These are phyloP conservation scores for Tulasnella sp. DNA, from an alignment of 768 basidiomycete species.

Conservation along the genomic window DNA sequence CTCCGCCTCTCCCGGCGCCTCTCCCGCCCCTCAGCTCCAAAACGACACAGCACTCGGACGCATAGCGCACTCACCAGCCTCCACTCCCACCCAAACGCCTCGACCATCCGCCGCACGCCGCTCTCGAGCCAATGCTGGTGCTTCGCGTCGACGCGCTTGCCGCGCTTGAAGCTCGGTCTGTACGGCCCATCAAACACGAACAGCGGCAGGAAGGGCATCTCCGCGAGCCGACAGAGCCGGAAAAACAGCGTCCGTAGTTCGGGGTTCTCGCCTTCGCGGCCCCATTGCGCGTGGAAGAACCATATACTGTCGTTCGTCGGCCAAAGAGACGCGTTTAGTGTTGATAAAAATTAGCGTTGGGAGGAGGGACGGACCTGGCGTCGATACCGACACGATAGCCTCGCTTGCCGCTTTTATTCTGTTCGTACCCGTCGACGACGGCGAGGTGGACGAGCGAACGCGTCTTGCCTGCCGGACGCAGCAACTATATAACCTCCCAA, in stretches of 20 bases:
- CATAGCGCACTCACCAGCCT: conserved; percentile 30
- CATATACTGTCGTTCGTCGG: conserved; percentile 25
- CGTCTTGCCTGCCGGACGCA: conserved; percentile 55
- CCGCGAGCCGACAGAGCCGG: conserved; percentile 59
- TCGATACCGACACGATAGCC: conserved; percentile 81
- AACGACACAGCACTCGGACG: not conserved
- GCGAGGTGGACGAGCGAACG: conserved; percentile 70
- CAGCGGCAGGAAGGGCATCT: conserved; percentile 67
- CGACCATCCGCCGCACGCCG: conserved; percentile 28
- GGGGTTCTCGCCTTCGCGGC: conserved; percentile 59
- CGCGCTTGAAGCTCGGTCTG: conserved; percentile 64
- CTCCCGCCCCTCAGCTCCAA: not conserved
- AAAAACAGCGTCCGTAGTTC: conserved; percentile 76
- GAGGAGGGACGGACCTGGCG: conserved; percentile 37
- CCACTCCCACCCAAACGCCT: conserved; percentile 35
- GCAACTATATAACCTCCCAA: conserved; percentile 30
- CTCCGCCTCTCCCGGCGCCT: conserved; percentile 85
- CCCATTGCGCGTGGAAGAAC: conserved; percentile 30
- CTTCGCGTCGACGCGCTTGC: conserved; percentile 29
- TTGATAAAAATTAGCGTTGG: no score
- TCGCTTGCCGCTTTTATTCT: conserved; percentile 48
- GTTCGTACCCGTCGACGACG: conserved; percentile 59
- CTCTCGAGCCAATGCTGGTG: conserved; percentile 22
- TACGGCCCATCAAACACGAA: conserved; percentile 89
- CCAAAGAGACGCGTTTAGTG: not conserved